phyloP scores from a whole-genome alignment of 1,284 basidiomycete genomes.

The Sanguinoderma infundibulare region DNA sequence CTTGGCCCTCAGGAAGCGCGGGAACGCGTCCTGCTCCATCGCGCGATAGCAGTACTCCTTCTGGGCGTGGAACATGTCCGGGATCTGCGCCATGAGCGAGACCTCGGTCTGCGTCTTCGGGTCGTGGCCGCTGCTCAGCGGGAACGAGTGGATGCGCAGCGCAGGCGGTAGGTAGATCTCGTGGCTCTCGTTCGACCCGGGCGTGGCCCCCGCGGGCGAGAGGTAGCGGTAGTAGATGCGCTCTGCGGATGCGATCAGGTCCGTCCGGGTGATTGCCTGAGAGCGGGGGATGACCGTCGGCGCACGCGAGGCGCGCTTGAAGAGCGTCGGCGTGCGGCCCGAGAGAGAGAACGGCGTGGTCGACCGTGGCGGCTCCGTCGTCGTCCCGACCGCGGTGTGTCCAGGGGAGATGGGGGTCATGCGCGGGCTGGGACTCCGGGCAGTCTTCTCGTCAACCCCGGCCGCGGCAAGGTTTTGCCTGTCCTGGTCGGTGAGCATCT shows the following conservation, averaged over 20 bases:
- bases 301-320: conserved; percentile 80
- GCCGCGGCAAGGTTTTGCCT: conserved; percentile 56
- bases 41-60: conserved; percentile 98
- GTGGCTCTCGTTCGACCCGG: conserved; percentile 73
- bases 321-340: conserved; percentile 72
- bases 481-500: conserved; percentile 68
- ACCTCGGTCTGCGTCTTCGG: conserved; percentile 74
- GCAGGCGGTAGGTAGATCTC: conserved; percentile 95
- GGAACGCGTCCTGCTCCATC: conserved; percentile 98
- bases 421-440: conserved; percentile 56
- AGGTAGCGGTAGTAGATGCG: conserved; percentile 96
- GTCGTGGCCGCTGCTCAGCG: conserved; percentile 69
- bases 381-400: conserved; percentile 37
- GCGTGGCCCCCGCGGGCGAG: conserved; percentile 67
- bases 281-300: conserved; percentile 91
- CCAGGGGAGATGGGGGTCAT: conserved; percentile 50
- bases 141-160: conserved; percentile 82
- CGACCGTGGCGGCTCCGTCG: conserved; percentile 55
- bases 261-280: conserved; percentile 86
- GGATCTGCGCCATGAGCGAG: conserved; percentile 85
- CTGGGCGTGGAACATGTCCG: conserved; percentile 96
- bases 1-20: conserved; percentile 93
- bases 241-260: conserved; percentile 92
- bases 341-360: conserved; percentile 81
- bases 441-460: conserved; percentile 50